Evolutionary conservation across 1,139 yeast species (phyloP), one percentile per base, ranked within the genome.

Genomic region (Lodderomyces margitis): DNA sequence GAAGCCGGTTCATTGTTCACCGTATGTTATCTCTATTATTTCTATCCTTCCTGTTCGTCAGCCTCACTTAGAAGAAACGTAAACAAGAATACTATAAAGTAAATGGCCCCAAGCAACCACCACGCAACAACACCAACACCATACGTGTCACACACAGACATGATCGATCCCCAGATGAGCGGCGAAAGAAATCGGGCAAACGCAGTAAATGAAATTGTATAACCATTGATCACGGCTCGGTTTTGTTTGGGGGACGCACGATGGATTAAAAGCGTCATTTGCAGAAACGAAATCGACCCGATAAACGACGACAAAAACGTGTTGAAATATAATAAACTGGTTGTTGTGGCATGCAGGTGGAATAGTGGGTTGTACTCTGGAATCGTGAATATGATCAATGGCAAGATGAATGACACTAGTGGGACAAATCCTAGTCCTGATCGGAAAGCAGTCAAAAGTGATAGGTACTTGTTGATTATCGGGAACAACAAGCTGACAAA

Each of bases 141-240:
- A 19, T 57, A 48, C 9, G 52, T 53, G 49, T 77, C 75, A 15
- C 73, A 72, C 47, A 62, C 61, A 2, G 81, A 65, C 74, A 80
- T 79, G 31, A 81, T 51, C 41, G 58, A 62, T 7, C 87, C 87
- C 81, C 83, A 80, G 2, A 68, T 36, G 11, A 79, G 55, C 0
- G 87, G 87, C 2, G 81, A 84, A 1, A 75, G 37, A 42, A 77
- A 81, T 46, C 87, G 59, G 0, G 84, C 81, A 27, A 74, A 59
- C 0, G 86, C 71, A n/a, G 75, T 64, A 34, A 74, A 64, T 40
- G 78, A 70, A 50, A 76, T 61, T 2, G 77, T 64, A 12, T 71
- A 60, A 21, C 80, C 76, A 55, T 77, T 77, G 27, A 77, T 66
- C 46, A 74, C 66, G 0, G 79, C 78, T 37, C 81, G 58, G 52